Conservation (phyloP, 805 yeast species). For the Sungouiozyma ichnusensis region DNA sequence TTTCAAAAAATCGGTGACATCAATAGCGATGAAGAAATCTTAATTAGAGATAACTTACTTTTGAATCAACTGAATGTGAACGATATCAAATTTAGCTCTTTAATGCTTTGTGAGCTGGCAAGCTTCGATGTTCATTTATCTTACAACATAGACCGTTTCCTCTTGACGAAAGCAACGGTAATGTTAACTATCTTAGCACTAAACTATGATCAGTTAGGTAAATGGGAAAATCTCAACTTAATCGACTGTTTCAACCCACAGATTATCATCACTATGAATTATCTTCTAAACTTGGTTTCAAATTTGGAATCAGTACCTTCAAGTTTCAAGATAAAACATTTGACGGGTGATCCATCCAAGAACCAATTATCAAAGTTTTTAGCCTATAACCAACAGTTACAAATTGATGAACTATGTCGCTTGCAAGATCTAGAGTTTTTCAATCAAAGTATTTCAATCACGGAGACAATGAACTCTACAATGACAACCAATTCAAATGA, state of each 20-base stretch:
- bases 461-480: neutral
- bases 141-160: slow-evolving; percentile 25
- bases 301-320: slow-evolving; percentile 14
- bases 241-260: neutral
- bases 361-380: neutral
- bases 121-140: slow-evolving; percentile 51
- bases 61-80: slow-evolving; percentile 19
- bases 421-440: neutral
- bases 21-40: neutral
- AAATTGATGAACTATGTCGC: slow-evolving; percentile 12
- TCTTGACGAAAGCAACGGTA: slow-evolving; percentile 32
- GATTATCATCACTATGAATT: neutral
- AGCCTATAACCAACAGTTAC: slow-evolving; percentile 8
- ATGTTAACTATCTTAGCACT: slow-evolving; percentile 36
- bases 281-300: neutral
- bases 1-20: slow-evolving; percentile 12
- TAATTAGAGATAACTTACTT: neutral
- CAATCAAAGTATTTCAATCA: neutral
- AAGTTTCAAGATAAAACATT: slow-evolving; percentile 23
- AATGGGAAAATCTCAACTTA: slow-evolving; percentile 10
- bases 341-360: neutral
- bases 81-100: slow-evolving; percentile 44
- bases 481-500: neutral
- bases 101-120: slow-evolving; percentile 55
- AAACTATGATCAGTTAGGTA: slow-evolving; percentile 20